phyloP scores from a whole-genome alignment of 2,329 filamentous ascomycete species.

The Fusarium phyllophilum region DNA sequence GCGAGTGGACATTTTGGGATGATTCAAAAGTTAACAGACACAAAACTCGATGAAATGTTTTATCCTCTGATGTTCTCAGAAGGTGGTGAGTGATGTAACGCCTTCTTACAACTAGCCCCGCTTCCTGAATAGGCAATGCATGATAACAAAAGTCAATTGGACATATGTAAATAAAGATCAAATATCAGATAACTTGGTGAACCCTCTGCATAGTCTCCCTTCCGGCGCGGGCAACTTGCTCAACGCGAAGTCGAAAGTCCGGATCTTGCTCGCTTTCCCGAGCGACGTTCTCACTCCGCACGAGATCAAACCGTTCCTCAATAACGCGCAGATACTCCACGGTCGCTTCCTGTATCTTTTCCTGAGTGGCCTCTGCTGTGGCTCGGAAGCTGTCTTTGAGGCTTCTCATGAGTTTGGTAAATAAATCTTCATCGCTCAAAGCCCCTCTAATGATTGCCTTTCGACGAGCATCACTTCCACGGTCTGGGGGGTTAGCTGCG shows the following conservation, averaged over 20 bases:
- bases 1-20: neutral
- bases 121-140: slow-evolving; percentile 5
- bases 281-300: slow-evolving; percentile 51
- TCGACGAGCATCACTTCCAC: slow-evolving; percentile 47
- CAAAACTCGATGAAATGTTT: neutral
- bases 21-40: accelerated
- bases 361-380: slow-evolving; percentile 38
- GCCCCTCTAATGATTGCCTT: slow-evolving; percentile 48
- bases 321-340: slow-evolving; percentile 43
- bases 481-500: slow-evolving; percentile 38
- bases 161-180: neutral
- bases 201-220: slow-evolving; percentile 12
- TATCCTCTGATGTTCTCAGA: slow-evolving; percentile 3
- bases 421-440: slow-evolving; percentile 44
- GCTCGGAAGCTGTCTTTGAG: slow-evolving; percentile 40
- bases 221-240: neutral
- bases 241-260: slow-evolving; percentile 48
- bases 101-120: slow-evolving; percentile 28
- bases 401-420: slow-evolving; percentile 44
- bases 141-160: neutral
- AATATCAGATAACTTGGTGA: neutral
- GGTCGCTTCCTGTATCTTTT: slow-evolving; percentile 22
- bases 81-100: slow-evolving; percentile 4
- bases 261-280: slow-evolving; percentile 51
- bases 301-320: slow-evolving; percentile 47